Conservation (phyloP, 2,329 filamentous ascomycete species). For the Colletotrichum sp. region DNA sequence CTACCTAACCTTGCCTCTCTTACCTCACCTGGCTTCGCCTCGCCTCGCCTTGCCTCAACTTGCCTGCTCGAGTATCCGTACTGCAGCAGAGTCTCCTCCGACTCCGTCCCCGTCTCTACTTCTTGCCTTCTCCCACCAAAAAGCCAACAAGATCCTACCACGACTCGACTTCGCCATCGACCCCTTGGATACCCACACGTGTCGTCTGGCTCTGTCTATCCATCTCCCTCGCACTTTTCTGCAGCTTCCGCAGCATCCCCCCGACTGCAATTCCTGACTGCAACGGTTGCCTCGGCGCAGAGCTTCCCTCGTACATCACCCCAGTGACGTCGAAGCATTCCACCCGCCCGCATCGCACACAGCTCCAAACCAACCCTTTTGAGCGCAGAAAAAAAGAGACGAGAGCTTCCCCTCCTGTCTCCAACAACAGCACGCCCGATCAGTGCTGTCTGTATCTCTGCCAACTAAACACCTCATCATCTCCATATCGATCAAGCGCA, state of each 20-base stretch:
- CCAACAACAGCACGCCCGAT: conserved; percentile 6
- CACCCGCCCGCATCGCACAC: conserved; percentile 9
- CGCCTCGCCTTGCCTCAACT: neutral
- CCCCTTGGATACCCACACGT: conserved; percentile 4
- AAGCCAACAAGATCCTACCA: neutral
- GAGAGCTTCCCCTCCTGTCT: neutral
- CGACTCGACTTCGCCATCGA: neutral
- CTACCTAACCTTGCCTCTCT: neutral
- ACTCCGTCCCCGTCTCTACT: neutral
- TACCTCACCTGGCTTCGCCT: neutral
- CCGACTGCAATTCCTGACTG: neutral
- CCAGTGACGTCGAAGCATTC: conserved; percentile 21
- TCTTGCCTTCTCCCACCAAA: neutral
- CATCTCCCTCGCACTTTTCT: neutral
- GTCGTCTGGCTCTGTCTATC: neutral
- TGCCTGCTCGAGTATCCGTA: neutral
- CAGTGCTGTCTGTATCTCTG: neutral
- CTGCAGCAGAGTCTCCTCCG: neutral
- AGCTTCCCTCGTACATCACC: conserved; percentile 17
- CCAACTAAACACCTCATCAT: neutral
- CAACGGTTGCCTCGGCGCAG: conserved; percentile 3
- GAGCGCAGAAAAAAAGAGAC: neutral
- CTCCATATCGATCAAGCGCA: conserved; percentile 5
- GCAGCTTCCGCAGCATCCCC: neutral
- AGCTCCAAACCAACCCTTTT: neutral